Base-by-base conservation (phyloP, 441 rosid genomes). In the Corymbia citriodora region DNA sequence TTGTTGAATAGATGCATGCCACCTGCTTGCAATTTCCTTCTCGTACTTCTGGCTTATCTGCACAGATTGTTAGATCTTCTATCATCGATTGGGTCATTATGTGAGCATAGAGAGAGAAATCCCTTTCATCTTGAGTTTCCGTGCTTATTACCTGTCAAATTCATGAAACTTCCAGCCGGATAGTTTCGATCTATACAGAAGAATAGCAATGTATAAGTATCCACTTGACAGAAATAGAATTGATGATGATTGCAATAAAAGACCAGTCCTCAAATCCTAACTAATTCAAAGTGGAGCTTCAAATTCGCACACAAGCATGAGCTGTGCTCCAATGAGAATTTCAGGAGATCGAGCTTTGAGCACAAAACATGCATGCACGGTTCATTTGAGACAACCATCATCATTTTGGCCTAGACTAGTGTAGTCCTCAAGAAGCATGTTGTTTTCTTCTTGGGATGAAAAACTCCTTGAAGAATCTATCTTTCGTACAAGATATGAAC, bases 401-500 rank as follows among this genome's bases (percentile, higher is more conserved):
- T 68, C 7, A 1, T 70, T 40, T 8, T 0, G 45, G 48, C 2
- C 25, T 17, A 4, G 40, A 0, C 65, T 59, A 25, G n/a, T 59
- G 10, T 11, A 59, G 65, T 59, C 40, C 81, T 70, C 81, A 9
- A 70, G 48, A 70, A 33, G 81, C 25, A 33, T 70, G 48, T 33
- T 33, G 81, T 1, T 31, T 33, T 33, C 25, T 25, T 0, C 1
- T 1, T 17, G 81, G 48, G 10, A 70, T 70, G 81, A 70, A 33
- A 33, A 0, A 33, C 45, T 0, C 2, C 23, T 31, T 10, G 15
- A 36, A 72, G 82, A 72, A 70, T 70, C 13, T 2, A 8, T 36
- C 27, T 72, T 0, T 72, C 0, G 6, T 5, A 18, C 2, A 2
- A 33, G 25, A 36, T 0, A 36, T 1, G 48, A 72, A 10, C 3